A percentile compares a stretch with the other conserved stretches of the same genome.
phyloP scores from a whole-genome alignment of 768 basidiomycete species.

The Trametes cubensis region DNA sequence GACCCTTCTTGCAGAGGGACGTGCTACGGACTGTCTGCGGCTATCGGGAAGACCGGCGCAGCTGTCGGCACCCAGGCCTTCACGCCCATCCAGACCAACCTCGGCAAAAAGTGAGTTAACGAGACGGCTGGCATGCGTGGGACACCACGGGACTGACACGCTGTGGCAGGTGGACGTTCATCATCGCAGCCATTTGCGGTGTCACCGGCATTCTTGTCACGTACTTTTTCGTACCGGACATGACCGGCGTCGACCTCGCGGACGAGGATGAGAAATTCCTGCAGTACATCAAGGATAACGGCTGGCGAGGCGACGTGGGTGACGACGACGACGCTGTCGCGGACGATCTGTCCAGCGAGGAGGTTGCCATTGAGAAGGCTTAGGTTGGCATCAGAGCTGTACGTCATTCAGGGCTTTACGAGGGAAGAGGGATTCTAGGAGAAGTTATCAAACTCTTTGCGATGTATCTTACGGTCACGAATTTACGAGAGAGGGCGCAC shows the following conservation, averaged over 20 bases:
- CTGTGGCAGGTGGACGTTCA: constrained; percentile 60
- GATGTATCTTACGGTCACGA: no score
- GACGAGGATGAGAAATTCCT: constrained; percentile 68
- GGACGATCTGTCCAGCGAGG: constrained; percentile 25
- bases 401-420: no score
- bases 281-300: constrained; percentile 60
- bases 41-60: constrained; percentile 71
- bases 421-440: no score
- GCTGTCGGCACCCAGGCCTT: constrained; percentile 73
- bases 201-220: constrained; percentile 63
- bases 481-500: no score
- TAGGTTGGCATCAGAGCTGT: neutral
- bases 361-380: constrained; percentile 18
- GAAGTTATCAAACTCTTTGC: no score
- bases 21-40: constrained; percentile 69
- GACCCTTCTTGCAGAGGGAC: constrained; percentile 49
- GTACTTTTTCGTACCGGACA: constrained; percentile 69
- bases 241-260: constrained; percentile 66
- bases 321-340: constrained; percentile 45
- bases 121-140: neutral
- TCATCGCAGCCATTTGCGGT: constrained; percentile 70
- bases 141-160: constrained; percentile 1
- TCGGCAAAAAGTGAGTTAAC: constrained; percentile 58
- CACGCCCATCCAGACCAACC: constrained; percentile 65
- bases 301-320: constrained; percentile 67